Base-by-base conservation (phyloP, 1,284 basidiomycete genomes). In the Pisolithus thermaeus region DNA sequence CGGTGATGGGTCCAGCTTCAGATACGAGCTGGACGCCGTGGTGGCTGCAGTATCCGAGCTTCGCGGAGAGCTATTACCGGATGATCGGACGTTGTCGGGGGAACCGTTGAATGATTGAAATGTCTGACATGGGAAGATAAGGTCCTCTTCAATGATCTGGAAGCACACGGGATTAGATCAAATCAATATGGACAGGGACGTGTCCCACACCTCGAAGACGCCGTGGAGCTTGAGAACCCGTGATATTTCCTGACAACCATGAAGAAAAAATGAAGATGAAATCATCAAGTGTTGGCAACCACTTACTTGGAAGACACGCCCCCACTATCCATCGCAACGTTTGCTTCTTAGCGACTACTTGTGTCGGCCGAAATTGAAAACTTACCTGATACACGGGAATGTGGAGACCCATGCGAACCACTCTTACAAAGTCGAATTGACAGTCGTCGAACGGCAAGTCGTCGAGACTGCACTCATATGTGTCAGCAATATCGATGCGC, bases 301-400 rank as follows among this genome's bases (percentile, higher is more conserved):
- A 53, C 63, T 55, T 67, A 78, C 80, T 73, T 79, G 74, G 14
- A 78, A 59, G 52, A 80, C 70, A 58, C 64, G 73, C 58, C 74
- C 75, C 77, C 78, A 81, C 74, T 78, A 50, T 39, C 25, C 28
- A 30, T 54, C 36, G 47, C n/a, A 35, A 50, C 50, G 42, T 25
- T 14, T 47, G 28, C 30, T 40, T 20, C 38, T 65, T 49, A 70
- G 47, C 12, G 43, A 57, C 28, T 23, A 46, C 25, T 48, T 28
- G 45, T 38, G 8, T 25, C 14, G 52, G 43, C 50, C 20, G 18
- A 30, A 20, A 20, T 20, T 44, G 35, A 30, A 47, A 16, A 43
- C 72, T 58, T 56, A 82, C 83, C 74, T 85, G 80, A 59, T 86
- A 80, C 65, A 87, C 84, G 12, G 85, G 85, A 20, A 87, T 77